phyloP scores from a whole-genome alignment of 345 rosid species.

The Geranium rotundifolium region DNA sequence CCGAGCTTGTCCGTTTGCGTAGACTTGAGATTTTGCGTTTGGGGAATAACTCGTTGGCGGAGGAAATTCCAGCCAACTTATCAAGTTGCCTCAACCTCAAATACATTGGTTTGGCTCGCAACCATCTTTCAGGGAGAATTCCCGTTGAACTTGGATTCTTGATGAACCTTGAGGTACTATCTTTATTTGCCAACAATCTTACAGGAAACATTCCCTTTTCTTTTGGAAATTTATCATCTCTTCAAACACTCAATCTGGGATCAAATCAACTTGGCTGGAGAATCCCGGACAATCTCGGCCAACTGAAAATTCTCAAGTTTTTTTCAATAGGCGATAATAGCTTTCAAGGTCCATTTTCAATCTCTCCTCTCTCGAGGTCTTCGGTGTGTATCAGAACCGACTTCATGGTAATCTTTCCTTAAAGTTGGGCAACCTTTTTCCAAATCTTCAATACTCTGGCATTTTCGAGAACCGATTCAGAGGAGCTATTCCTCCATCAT shows the following conservation, averaged over 20 bases:
- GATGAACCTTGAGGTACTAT: constrained; percentile 9
- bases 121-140: constrained; percentile 16
- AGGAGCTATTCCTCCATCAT: neutral
- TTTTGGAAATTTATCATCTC: neutral
- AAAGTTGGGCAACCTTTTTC: neutral
- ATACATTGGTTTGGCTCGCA: constrained; percentile 3
- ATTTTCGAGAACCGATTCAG: neutral
- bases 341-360: constrained; percentile 13
- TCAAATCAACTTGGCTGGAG: constrained; percentile 13
- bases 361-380: constrained; percentile 12
- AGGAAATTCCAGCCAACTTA: constrained; percentile 14
- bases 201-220: constrained; percentile 19
- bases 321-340: constrained; percentile 15
- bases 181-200: neutral
- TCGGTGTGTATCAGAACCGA: constrained; percentile 10
- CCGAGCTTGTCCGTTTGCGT: constrained; percentile 13
- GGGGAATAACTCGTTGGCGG: constrained; percentile 3
- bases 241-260: constrained; percentile 3
- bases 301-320: constrained; percentile 8
- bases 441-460: neutral
- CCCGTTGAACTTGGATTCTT: constrained; percentile 9
- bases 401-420: neutral
- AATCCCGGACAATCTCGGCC: constrained; percentile 11
- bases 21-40: constrained; percentile 10
- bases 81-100: constrained; percentile 14